Base-by-base conservation (phyloP, 2,329 filamentous ascomycete species). In the Endoconidiophora laricicola region DNA sequence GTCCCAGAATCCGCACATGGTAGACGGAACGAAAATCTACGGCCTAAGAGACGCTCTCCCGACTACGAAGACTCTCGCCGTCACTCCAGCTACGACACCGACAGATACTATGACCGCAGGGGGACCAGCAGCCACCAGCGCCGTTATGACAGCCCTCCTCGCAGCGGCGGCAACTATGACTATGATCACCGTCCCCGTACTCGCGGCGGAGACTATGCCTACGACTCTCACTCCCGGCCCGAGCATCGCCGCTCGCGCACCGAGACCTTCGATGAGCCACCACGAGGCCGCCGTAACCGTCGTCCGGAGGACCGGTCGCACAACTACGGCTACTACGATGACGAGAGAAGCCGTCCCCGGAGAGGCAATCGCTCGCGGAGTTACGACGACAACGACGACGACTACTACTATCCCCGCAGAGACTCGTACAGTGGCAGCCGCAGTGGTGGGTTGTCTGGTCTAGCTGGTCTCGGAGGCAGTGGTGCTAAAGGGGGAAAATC, bases 211-310 rank as follows among this genome's bases (percentile, higher is more conserved):
- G 42, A 42, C 42, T 6, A 41, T 18, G 41, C 41, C 33, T 22
- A 40, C 23, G 40, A 45, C 37, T 26, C 22, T 18, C 14, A 46
- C 14, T 40, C 46, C 23, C 50, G 50, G 10, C 39, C 42, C 23
- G 46, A 52, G 6, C 38, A 49, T 38, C 50, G 44, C 37, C 50
- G 46, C 29, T 45, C 43, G 23, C 50, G 50, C 4, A 42, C 46
- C 20, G 41, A 52, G 4, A 42, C 24, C n/a, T 46, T 46, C 26
- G 46, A 49, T n/a, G 50, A 52, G 44, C 50, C 50, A 14, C 41
- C 46, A 10, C 50, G 50, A 4, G 50, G 50, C 16, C 46, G 50
- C 14, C 50, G 33, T 16, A 39, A 33, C 10, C 36, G 33, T 6
- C 45, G 50, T 5, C 37, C 45, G 18, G 46, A 49, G 24, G 50